phyloP scores from a whole-genome alignment of 2,329 filamentous ascomycete species.

The Neonectria faginata region DNA sequence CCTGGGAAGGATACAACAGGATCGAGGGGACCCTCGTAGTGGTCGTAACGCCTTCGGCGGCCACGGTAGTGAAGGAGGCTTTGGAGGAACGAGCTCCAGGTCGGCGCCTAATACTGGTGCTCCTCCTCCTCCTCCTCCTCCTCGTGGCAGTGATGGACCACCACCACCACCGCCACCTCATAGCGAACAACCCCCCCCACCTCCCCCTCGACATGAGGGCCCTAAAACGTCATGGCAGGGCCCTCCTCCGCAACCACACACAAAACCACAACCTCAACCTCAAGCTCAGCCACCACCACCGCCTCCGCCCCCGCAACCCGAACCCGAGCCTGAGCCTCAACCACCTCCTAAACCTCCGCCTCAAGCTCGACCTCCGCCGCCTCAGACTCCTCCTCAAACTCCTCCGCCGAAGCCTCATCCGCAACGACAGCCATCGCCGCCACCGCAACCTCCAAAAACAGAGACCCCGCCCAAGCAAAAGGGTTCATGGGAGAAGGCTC shows the following conservation, averaged over 20 bases:
- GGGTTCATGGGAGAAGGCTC: conserved; percentile 74
- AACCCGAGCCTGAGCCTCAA: conserved; percentile 38
- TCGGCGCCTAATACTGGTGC: conserved; percentile 50
- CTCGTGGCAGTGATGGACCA: conserved; percentile 41
- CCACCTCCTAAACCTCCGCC: conserved; percentile 39
- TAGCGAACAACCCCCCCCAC: conserved; percentile 43
- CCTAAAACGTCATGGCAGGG: conserved; percentile 56
- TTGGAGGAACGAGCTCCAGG: conserved; percentile 46
- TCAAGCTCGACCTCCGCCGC: conserved; percentile 35
- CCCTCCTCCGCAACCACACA: conserved; percentile 40
- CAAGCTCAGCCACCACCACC: conserved; percentile 32
- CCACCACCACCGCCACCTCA: conserved; percentile 55
- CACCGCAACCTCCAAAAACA: conserved; percentile 24
- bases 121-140: conserved; percentile 49
- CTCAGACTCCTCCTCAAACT: conserved; percentile 29
- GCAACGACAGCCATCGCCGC: conserved; percentile 13
- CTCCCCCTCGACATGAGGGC: conserved; percentile 47
- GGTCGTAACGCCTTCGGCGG: conserved; percentile 39
- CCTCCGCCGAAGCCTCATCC: conserved; percentile 16
- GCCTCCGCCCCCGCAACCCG: conserved; percentile 29
- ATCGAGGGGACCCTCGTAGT: conserved; percentile 36
- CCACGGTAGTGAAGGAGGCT: conserved; percentile 45
- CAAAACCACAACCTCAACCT: conserved; percentile 40
- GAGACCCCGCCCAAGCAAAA: conserved; percentile 53
- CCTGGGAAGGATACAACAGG: conserved; percentile 54